Evolutionary conservation across 768 basidiomycete species (phyloP).

Genomic region (Lactarius hengduanensis): DNA sequence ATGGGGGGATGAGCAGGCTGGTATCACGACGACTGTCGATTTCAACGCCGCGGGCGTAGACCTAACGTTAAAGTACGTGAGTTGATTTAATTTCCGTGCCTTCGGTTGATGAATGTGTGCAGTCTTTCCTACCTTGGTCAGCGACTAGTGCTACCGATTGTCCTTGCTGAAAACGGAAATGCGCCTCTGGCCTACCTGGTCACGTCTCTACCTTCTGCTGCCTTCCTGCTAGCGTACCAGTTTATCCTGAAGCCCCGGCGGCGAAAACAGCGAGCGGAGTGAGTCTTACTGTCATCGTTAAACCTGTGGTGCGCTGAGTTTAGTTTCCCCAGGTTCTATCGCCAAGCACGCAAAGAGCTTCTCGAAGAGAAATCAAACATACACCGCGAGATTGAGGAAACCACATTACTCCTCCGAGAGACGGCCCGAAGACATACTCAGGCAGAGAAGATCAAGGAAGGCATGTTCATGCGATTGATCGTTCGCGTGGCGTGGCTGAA

Average conservation of each 20-base stretch:
- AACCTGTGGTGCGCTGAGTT: conserved; percentile 21
- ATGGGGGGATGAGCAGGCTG: conserved; percentile 48
- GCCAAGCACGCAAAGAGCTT: conserved; percentile 57
- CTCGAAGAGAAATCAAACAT: conserved; percentile 64
- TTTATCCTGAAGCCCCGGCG: conserved; percentile 57
- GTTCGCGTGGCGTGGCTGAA: conserved; percentile 11
- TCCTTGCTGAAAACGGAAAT: conserved; percentile 52
- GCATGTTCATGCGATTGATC: conserved; percentile 39
- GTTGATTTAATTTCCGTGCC: conserved; percentile 24
- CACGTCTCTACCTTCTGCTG: conserved; percentile 54
- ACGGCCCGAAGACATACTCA: conserved; percentile 62
- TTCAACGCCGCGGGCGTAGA: conserved; percentile 49
- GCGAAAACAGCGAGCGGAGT: conserved; percentile 54
- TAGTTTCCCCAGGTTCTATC: conserved; percentile 55
- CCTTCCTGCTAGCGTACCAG: conserved; percentile 52
- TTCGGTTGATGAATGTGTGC: conserved; percentile 27
- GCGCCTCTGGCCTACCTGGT: conserved; percentile 49
- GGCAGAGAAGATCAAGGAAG: conserved; percentile 64
- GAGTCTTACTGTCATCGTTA: conserved; percentile 24
- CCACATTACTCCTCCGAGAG: conserved; percentile 61
- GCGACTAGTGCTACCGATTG: conserved; percentile 54
- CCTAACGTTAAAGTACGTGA: conserved; percentile 56
- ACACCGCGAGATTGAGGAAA: conserved; percentile 62
- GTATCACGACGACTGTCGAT: conserved; percentile 46
- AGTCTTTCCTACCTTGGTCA: conserved; percentile 61